A percentile compares a stretch with the other conserved stretches of the same genome.
Conservation (phyloP, 192 early-diverging fungal genomes). For the Spizellomyces sp. region DNA sequence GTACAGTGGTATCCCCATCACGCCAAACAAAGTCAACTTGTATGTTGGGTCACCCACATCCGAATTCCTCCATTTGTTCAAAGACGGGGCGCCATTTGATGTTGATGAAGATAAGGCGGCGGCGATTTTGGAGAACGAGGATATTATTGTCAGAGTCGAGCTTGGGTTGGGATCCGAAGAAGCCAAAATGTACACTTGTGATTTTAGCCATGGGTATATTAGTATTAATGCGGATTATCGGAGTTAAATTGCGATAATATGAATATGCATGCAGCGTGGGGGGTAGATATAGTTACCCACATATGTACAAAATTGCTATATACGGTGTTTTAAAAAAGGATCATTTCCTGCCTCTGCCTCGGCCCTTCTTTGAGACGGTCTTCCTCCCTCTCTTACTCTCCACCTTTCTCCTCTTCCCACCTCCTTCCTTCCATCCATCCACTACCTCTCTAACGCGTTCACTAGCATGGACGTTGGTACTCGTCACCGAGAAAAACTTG, state of each 20-base stretch:
- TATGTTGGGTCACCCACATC: slow-evolving; percentile 63
- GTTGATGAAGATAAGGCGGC: slow-evolving; percentile 81
- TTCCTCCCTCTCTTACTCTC: too few relatives aligned
- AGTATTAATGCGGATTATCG: slow-evolving; percentile 90
- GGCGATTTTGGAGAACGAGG: slow-evolving; percentile 83
- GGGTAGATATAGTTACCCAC: too few relatives aligned
- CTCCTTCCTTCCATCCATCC: not conserved
- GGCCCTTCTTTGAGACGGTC: too few relatives aligned
- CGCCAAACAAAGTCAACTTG: slow-evolving; percentile 75
- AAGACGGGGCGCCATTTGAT: slow-evolving; percentile 76
- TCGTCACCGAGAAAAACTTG: slow-evolving; percentile 33
- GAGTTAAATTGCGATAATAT: not conserved
- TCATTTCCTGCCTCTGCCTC: too few relatives aligned
- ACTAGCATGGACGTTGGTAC: slow-evolving; percentile 6
- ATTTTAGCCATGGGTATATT: slow-evolving; percentile 92
- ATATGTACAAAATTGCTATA: too few relatives aligned
- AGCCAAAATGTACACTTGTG: slow-evolving; percentile 92
- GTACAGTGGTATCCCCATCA: slow-evolving; percentile 75
- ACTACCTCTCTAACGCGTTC: slow-evolving; percentile 5
- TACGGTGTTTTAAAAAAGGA: too few relatives aligned
- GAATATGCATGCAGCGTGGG: too few relatives aligned
- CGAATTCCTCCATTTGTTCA: slow-evolving; percentile 68
- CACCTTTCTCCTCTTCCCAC: too few relatives aligned
- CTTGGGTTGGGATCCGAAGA: slow-evolving; percentile 73
- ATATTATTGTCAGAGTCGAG: slow-evolving; percentile 78